Base-by-base conservation (phyloP, 1,284 basidiomycete species). In the Melampsora americana region DNA sequence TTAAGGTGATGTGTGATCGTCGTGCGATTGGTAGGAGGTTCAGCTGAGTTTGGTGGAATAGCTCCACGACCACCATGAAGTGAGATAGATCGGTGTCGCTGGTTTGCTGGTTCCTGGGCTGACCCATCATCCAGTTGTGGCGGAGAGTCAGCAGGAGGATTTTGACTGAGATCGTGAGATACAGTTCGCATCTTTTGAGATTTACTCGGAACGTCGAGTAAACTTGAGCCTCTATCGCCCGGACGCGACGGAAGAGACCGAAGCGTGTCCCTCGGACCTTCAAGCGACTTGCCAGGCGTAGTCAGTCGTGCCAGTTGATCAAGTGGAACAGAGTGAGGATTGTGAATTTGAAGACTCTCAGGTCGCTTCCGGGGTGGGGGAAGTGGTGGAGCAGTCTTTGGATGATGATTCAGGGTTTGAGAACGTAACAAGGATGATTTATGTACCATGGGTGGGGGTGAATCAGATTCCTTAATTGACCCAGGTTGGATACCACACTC, bases 311-410 rank as follows among this genome's bases (percentile, higher is more conserved):
- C 42, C 5, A 73, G 48, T 44, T 73, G 28, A 42, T 73, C 70
- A 14, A 73, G 28, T 32, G 70, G 39, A 30, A 73, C 70, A n/a
- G 70, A 64, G 39, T 66, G 44, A 9, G 70, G 70, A 59, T 73
- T 73, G 39, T 73, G 53, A 50, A 73, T 39, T n/a, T 66, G 62
- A 14, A 73, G 46, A 35, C 70, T 73, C 32, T 48, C 70, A 5
- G 62, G 70, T 11, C 70, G 61, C 35, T 66, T 48, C 5, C 62
- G 26, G 16, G 70, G 48, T 32, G 70, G 62, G 14, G 69, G 69
- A 26, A 64, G 42, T 12, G 70, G 61, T 12, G 70, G 70, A 6
- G 62, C 48, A n/a, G 28, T 18, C 23, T 61, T n/a, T 9, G 11
- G 23, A 18, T 46, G 39, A 65, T 65, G 70, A 26, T 73, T 73